phyloP scores from a whole-genome alignment of 2,329 filamentous ascomycete genomes.

The Elsinoe batatas region DNA sequence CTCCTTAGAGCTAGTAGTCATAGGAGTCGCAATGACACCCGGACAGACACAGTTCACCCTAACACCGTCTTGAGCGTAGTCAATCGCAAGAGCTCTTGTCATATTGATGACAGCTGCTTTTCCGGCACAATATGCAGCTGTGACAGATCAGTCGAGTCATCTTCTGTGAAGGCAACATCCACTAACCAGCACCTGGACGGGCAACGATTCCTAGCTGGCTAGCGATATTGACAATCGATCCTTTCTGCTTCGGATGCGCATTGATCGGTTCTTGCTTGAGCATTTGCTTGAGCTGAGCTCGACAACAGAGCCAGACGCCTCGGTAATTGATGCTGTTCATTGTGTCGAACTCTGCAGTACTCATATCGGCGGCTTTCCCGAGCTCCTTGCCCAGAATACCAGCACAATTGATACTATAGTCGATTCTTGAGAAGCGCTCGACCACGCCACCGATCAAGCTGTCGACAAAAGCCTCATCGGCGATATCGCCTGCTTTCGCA shows the following conservation, averaged over 20 bases:
- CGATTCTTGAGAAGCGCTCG: conserved; percentile 31
- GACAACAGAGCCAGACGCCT: conserved; percentile 37
- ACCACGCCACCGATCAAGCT: conserved; percentile 19
- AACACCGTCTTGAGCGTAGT: conserved; percentile 38
- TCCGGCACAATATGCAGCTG: conserved; percentile 38
- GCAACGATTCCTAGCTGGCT: conserved; percentile 36
- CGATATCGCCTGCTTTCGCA: conserved; percentile 28
- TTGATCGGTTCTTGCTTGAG: conserved; percentile 32
- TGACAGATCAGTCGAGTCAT: not conserved
- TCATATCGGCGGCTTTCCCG: conserved; percentile 28
- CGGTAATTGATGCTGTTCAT: conserved; percentile 37
- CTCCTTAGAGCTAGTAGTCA: conserved; percentile 27
- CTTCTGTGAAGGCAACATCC: not conserved
- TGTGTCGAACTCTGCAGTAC: conserved; percentile 33
- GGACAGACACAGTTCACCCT: conserved; percentile 39
- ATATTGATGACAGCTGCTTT: conserved; percentile 39
- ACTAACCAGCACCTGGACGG: conserved; percentile 33
- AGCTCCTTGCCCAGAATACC: conserved; percentile 33
- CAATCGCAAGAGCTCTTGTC: conserved; percentile 41
- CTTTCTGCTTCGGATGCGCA: conserved; percentile 1
- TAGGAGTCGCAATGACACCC: conserved; percentile 38
- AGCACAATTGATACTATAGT: conserved; percentile 40
- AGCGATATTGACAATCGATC: conserved; percentile 36
- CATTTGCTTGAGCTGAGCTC: conserved; percentile 37
- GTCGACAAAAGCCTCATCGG: conserved; percentile 28